Conservation (phyloP, 1,139 yeast species). For the Hansenula sp. region DNA sequence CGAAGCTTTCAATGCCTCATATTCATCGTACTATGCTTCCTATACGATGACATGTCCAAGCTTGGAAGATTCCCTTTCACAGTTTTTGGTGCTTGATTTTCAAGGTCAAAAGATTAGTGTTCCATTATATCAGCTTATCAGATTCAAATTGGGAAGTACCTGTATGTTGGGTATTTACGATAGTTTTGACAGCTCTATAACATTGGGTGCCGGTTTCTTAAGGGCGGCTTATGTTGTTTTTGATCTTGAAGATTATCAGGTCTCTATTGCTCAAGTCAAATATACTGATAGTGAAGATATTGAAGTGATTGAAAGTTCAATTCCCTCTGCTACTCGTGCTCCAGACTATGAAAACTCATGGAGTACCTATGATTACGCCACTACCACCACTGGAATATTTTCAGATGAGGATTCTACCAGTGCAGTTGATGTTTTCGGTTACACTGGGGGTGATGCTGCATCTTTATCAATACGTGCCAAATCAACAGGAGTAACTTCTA, state of each 20-base stretch:
- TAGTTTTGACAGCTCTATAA: constrained; percentile 25
- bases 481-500: too few relatives aligned
- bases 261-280: constrained; percentile 63
- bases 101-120: constrained; percentile 44
- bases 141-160: constrained; percentile 7
- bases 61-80: constrained; percentile 1
- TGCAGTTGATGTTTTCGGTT: constrained; percentile 1
- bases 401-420: constrained; percentile 11
- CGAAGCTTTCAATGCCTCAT: constrained; percentile 30
- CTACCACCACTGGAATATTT: neutral
- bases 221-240: constrained; percentile 70
- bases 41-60: constrained; percentile 33
- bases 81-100: constrained; percentile 35
- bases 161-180: constrained; percentile 30
- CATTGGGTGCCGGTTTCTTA: constrained; percentile 69
- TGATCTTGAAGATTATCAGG: constrained; percentile 59
- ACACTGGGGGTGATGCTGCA: neutral
- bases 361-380: constrained; percentile 19
- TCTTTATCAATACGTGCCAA: neutral
- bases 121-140: constrained; percentile 39
- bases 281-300: constrained; percentile 18
- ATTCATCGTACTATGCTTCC: constrained; percentile 27
- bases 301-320: constrained; percentile 33
- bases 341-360: constrained; percentile 34
- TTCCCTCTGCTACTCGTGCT: constrained; percentile 42